Base-by-base conservation (phyloP, 148 eudicot genomes). In the Beta vulgaris region DNA sequence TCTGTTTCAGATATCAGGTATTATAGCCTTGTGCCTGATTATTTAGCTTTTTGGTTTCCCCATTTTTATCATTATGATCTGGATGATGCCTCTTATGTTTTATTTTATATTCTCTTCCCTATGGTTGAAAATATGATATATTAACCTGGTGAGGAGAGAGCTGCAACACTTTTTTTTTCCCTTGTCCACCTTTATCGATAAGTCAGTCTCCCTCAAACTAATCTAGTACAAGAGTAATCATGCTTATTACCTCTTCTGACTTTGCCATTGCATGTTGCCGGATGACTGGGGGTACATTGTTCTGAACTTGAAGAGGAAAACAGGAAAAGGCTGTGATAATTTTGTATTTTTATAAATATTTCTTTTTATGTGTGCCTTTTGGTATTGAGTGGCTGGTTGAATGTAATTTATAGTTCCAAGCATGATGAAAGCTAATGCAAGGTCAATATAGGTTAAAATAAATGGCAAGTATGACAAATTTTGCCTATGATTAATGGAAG, bases 1-100 rank as follows among this genome's bases (percentile, higher is more conserved):
- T 94, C 93, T 77, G 95, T 94, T 81, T 90, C 98, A 34, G 95
- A 94, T 82, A 89, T 94, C 88, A 88, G 97, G 98, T 94, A 85
- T 58, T 26, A 26, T 14, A 57, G 29, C 43, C 13, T 65, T 77
- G 16, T 54, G 51, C 37, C 37, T 69, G 65, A 16, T 72, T 35
- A 35, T 57, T 54, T 71, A 2, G 14, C 69, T 53, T 44, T 36
- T 67, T 77, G 37, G 18, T 54, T 48, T 80, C 55, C 32, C n/a
- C 51, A 58, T 37, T 35, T 69, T 29, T 48, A 42, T 21, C 57
- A 21, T 49, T 32, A 35, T 29, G 19, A n/a, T 16, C 2, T 49
- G 60, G 23, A 63, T 44, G n/a, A 31, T 13, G 16, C 58, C 39
- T 23, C 39, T 21, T 63, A 23, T 36, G 25, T 18, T 11, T 18